A percentile compares a stretch with the other conserved stretches of the same genome.
Evolutionary conservation across 2,329 filamentous ascomycete species (phyloP).

Genomic region (Alternaria sp.): DNA sequence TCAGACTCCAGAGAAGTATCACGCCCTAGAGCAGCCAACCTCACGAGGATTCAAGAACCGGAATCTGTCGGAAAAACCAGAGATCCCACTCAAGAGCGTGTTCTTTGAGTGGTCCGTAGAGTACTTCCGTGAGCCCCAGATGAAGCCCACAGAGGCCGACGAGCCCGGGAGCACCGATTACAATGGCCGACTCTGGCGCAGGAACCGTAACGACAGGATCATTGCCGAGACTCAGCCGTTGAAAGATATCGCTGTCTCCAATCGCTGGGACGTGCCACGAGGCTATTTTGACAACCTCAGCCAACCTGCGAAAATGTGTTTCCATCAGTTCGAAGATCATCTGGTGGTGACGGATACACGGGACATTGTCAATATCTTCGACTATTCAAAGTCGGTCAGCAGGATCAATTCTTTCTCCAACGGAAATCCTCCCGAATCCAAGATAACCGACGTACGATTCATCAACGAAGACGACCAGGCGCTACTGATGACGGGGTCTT

Average conservation of each 20-base stretch:
- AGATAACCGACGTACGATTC: constrained; percentile 93
- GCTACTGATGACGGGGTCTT: constrained; percentile 91
- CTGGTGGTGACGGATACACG: constrained; percentile 91
- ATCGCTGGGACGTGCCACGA: constrained; percentile 84
- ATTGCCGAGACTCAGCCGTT: constrained; percentile 91
- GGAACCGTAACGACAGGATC: constrained; percentile 91
- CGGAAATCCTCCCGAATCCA: constrained; percentile 88
- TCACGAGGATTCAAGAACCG: constrained; percentile 76
- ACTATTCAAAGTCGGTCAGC: constrained; percentile 68
- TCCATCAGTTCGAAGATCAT: constrained; percentile 98
- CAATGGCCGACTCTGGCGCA: constrained; percentile 91
- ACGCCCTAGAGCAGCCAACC: constrained; percentile 78
- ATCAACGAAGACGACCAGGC: constrained; percentile 99
- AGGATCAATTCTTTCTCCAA: constrained; percentile 90
- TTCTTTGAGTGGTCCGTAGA: constrained; percentile 96
- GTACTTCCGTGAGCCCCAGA: constrained; percentile 97
- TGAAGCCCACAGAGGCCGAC: constrained; percentile 95
- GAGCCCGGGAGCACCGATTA: constrained; percentile 97
- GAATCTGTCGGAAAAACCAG: constrained; percentile 65
- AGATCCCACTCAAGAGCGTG: constrained; percentile 78
- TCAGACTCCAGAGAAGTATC: constrained; percentile 69
- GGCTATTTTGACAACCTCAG: constrained; percentile 88
- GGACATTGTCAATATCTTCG: constrained; percentile 89
- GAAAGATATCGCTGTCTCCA: constrained; percentile 84
- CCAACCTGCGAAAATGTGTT: constrained; percentile 91